Evolutionary conservation across 2,329 filamentous ascomycete species (phyloP), one percentile per base, ranked within the genome.

Genomic region (Nemania bipapillata): DNA sequence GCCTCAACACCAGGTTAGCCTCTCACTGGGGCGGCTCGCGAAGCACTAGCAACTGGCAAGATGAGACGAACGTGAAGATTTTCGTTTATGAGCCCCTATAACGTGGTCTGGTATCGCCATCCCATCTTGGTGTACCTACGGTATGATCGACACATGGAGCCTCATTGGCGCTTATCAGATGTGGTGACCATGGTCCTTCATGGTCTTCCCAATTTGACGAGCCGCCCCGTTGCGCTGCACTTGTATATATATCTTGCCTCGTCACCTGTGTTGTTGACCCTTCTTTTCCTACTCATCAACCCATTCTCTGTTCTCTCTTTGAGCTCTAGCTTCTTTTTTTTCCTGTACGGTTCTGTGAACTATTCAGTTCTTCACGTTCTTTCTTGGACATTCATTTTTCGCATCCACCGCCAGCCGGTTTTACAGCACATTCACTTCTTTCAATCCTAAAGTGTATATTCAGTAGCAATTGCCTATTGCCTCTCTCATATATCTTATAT

Each of bases 281-380:
- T 66, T 67, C 64, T 69, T 66, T 66, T 68, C 64, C 45, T 70
- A 67, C 68, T 72, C 69, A 70, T 69, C 70, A 72, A 71, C 71
- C 67, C 69, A 73, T 71, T 66, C 72, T 77, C 74, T 64, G 68
- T 73, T 74, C 73, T 72, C 74, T 78, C 74, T 75, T 77, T 74
- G 70, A 70, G 65, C 69, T 72, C 64, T 71, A 69, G 53, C 66
- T 67, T 67, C 73, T 77, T 74, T 73, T 74, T 26, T 55, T 57
- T 40, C 49, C 47, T 66, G 4, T 37, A 74, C 72, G 77, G 80
- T 81, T 81, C 79, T 80, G 79, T 74, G 78, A 81, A 79, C 80
- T 79, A 53, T 77, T 76, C 63, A 63, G 71, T 78, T 78, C 74
- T 73, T 72, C 45, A 76, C 78, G 70, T 75, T 77, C 71, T 76